These are phyloP conservation scores for Stemphylium vesicarium DNA, from an alignment of 2,329 filamentous ascomycete genomes.

Conservation along the genomic window DNA sequence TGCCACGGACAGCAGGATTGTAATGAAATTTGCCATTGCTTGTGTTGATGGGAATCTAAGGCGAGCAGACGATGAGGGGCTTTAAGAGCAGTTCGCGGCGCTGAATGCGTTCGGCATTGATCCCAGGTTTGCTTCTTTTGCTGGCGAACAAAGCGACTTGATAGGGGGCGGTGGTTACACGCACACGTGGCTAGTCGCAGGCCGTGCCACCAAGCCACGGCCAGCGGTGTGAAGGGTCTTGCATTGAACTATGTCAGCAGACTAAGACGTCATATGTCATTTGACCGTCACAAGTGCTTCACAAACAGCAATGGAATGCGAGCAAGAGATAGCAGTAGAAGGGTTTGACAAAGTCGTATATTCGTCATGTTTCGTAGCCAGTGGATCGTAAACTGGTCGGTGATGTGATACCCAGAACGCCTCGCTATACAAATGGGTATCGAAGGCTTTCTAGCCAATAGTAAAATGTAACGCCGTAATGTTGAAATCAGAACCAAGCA, in stretches of 20 bases:
- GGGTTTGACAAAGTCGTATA: not conserved
- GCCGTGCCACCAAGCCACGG: slow-evolving; percentile 7
- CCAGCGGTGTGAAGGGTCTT: slow-evolving; percentile 3
- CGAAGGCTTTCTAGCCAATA: slow-evolving; percentile 11
- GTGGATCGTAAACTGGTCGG: not conserved
- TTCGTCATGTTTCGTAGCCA: not conserved
- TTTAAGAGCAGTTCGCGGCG: not conserved
- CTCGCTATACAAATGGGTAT: slow-evolving; percentile 36
- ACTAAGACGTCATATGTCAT: slow-evolving; percentile 6
- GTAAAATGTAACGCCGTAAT: slow-evolving; percentile 7
- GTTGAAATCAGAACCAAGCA: slow-evolving; percentile 76
- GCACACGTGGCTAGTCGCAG: slow-evolving; percentile 17
- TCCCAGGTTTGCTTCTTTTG: not conserved
- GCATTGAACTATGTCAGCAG: not conserved
- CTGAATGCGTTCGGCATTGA: not conserved
- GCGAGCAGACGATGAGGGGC: not conserved
- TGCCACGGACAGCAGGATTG: not conserved
- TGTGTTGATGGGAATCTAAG: not conserved
- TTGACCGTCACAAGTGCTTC: not conserved
- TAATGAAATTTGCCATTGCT: not conserved
- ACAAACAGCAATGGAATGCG: not conserved
- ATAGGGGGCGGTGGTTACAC: slow-evolving; percentile 2
- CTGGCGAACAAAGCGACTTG: not conserved
- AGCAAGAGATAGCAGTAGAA: not conserved
- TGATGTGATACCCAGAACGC: slow-evolving; percentile 17